phyloP scores from a whole-genome alignment of 2,329 filamentous ascomycete genomes.

The Paecilomyces niveus region DNA sequence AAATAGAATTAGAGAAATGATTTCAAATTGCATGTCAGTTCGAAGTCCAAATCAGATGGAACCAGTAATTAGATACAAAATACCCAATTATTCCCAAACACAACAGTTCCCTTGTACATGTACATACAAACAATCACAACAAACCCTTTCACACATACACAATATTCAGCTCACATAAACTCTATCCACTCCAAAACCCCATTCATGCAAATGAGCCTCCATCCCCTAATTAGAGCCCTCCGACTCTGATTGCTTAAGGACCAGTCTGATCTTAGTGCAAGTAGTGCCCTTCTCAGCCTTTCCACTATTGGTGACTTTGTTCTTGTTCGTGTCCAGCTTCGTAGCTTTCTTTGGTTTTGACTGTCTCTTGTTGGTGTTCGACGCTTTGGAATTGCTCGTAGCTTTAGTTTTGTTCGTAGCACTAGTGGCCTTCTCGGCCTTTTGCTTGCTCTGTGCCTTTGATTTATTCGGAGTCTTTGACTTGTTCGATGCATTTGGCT shows the following conservation, averaged over 20 bases:
- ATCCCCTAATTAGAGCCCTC: not conserved
- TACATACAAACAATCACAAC: not conserved
- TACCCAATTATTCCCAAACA: not conserved
- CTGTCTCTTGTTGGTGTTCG: not conserved
- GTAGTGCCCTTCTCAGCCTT: not conserved
- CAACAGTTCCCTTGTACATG: not conserved
- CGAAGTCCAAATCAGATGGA: not conserved
- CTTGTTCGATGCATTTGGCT: not conserved
- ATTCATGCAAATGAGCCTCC: not conserved
- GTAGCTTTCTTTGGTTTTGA: not conserved
- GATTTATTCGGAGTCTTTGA: not conserved
- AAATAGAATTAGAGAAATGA: not conserved
- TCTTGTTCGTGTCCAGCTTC: not conserved
- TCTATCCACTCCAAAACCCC: not conserved
- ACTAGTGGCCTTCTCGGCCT: not conserved
- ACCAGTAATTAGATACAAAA: not conserved
- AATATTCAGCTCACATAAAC: not conserved
- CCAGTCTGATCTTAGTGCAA: not conserved
- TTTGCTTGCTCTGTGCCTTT: not conserved
- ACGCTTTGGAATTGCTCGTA: not conserved
- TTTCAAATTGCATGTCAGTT: not conserved
- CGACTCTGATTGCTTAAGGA: not conserved
- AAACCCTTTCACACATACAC: not conserved
- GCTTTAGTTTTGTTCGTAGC: not conserved
- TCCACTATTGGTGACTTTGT: not conserved